These are phyloP conservation scores for Rhodotorula toruloides DNA, from an alignment of 768 basidiomycete species.

Conservation along the genomic window DNA sequence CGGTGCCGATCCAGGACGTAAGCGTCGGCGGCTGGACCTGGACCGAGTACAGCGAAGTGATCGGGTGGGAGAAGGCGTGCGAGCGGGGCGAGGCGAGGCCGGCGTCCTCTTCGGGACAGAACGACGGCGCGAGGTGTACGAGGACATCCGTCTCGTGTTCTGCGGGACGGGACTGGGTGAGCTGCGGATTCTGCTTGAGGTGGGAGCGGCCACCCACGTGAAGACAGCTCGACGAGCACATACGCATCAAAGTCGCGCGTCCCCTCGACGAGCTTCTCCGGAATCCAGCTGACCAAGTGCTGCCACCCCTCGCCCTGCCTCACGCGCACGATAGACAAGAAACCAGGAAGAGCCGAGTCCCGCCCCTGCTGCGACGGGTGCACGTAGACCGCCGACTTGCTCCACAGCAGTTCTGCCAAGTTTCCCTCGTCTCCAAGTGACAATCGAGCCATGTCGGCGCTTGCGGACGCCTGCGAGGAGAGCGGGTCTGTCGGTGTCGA, in stretches of 20 bases:
- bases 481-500: constrained; percentile 3
- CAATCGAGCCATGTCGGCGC: neutral
- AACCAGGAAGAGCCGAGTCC: constrained; percentile 93
- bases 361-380: constrained; percentile 85
- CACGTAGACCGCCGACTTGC: constrained; percentile 88
- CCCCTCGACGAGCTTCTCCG: constrained; percentile 62
- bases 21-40: constrained; percentile 44
- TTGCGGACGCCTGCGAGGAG: neutral
- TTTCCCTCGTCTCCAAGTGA: neutral
- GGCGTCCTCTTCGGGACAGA: too few relatives aligned
- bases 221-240: constrained; percentile 66
- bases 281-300: constrained; percentile 88
- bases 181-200: neutral
- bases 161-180: constrained; percentile 13
- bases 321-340: constrained; percentile 71
- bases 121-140: constrained; percentile 37
- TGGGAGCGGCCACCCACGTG: constrained; percentile 23
- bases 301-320: constrained; percentile 49
- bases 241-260: constrained; percentile 78
- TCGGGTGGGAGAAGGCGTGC: constrained; percentile 40
- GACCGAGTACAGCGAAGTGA: constrained; percentile 42
- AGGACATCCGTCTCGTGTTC: constrained; percentile 26
- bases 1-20: constrained; percentile 64
- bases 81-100: constrained; percentile 68
- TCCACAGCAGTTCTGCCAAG: constrained; percentile 27